Conservation (phyloP, 345 rosid species). For the Brassica rapa region DNA sequence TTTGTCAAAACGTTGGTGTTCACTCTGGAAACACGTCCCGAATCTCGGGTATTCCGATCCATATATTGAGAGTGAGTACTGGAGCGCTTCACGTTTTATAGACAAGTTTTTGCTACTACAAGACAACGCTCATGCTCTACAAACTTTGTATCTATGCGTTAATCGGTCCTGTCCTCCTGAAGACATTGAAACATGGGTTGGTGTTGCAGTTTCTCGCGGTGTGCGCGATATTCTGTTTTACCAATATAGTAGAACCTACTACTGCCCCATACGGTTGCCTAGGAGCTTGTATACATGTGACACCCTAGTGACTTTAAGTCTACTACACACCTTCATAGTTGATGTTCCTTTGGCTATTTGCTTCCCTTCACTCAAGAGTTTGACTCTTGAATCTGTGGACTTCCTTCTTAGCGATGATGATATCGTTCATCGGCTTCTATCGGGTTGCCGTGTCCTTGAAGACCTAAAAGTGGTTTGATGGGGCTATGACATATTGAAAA, state of each 20-base stretch:
- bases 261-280: not conserved
- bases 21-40: slow-evolving; percentile 4
- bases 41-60: not conserved
- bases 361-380: not conserved
- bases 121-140: not conserved
- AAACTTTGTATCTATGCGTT: not conserved
- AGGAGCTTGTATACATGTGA: slow-evolving; percentile 2
- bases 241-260: not conserved
- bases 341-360: not conserved
- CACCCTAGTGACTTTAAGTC: not conserved
- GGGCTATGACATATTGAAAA: not conserved
- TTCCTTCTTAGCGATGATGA: not conserved
- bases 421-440: not conserved
- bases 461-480: not conserved
- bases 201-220: slow-evolving; percentile 9
- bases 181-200: not conserved
- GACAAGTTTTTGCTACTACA: slow-evolving; percentile 2
- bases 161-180: not conserved
- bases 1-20: slow-evolving; percentile 2
- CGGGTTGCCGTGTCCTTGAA: not conserved
- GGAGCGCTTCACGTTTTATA: not conserved
- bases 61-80: not conserved
- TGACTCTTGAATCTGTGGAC: not conserved
- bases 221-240: not conserved
- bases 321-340: not conserved